A percentile compares a stretch with the other conserved stretches of the same genome.
Evolutionary conservation across 1,139 yeast genomes (phyloP).

Genomic region (Yamadazyma sp.): DNA sequence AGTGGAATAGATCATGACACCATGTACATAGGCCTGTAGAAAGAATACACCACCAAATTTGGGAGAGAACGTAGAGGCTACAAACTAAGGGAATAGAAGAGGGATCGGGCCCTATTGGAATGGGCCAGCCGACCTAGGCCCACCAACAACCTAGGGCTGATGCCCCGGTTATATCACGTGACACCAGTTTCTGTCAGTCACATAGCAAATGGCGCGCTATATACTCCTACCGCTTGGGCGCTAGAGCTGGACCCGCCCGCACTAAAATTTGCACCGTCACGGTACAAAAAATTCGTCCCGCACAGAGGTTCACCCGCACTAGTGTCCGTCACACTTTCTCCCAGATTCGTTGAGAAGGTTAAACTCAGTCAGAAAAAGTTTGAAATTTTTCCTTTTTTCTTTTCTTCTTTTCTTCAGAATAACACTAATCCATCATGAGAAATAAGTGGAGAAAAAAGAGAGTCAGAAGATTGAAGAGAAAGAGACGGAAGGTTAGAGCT

Average conservation of each 20-base stretch:
- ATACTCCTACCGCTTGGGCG: too few species aligned
- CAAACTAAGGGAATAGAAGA: too few species aligned
- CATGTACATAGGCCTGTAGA: slow-evolving; percentile 1
- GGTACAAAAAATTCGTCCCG: background rate
- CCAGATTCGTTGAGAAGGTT: slow-evolving; percentile 1
- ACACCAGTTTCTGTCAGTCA: too few species aligned
- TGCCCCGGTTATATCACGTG: background rate
- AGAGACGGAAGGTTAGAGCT: slow-evolving; percentile 99
- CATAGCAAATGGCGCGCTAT: too few species aligned
- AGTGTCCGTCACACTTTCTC: slow-evolving; percentile 1
- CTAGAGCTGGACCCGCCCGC: background rate
- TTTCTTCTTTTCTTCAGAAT: slow-evolving; percentile 10
- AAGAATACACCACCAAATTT: too few species aligned
- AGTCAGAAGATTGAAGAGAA: slow-evolving; percentile 99
- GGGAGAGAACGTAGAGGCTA: too few species aligned
- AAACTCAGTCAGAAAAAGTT: slow-evolving; percentile 5
- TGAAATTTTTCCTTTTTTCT: slow-evolving; percentile 11
- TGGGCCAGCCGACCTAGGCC: background rate
- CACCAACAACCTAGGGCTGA: background rate
- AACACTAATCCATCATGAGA: slow-evolving; percentile 57
- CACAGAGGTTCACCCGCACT: too few species aligned
- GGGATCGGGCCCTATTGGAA: too few species aligned
- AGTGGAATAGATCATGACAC: slow-evolving; percentile 14
- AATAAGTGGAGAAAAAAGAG: slow-evolving; percentile 99
- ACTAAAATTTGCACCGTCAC: background rate